Conservation (phyloP, 192 early-diverging fungal species). For the Chytriomyces hyalinus region DNA sequence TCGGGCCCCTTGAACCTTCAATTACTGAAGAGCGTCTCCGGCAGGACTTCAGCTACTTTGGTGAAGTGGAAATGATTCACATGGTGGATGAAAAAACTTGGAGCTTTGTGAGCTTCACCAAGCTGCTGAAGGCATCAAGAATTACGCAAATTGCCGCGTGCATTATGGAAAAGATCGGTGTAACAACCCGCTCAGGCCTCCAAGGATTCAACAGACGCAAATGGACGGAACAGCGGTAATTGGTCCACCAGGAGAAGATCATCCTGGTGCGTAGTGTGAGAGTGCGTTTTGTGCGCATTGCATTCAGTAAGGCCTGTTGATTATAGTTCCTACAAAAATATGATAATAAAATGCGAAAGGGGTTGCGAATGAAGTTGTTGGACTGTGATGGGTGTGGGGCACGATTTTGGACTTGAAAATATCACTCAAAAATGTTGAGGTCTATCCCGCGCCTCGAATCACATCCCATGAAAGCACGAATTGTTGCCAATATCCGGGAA, state of each 20-base stretch:
- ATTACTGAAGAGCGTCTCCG: constrained; percentile 74
- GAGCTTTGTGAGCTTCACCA: constrained; percentile 85
- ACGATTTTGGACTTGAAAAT: no score
- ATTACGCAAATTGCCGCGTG: constrained; percentile 58
- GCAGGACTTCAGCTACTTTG: constrained; percentile 78
- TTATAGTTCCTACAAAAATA: no score
- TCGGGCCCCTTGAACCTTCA: constrained; percentile 69
- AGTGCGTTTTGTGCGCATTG: no score
- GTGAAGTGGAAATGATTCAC: constrained; percentile 88
- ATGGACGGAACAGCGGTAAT: no score
- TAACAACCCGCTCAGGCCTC: constrained; percentile 71
- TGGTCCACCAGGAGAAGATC: no score
- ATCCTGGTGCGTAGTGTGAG: no score
- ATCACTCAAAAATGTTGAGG: no score
- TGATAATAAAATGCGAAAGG: not conserved
- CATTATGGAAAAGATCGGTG: constrained; percentile 91
- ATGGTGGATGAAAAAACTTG: constrained; percentile 81
- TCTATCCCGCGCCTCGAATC: not conserved
- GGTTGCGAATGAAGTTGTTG: not conserved
- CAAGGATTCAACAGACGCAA: constrained; percentile 3
- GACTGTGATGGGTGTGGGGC: no score
- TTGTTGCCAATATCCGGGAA: constrained; percentile 13
- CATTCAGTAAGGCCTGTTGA: no score
- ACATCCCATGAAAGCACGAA: constrained; percentile 11
- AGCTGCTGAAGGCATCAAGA: constrained; percentile 69